Evolutionary conservation across 1,139 yeast species (phyloP).

Genomic region (Geotrichum fermentans): DNA sequence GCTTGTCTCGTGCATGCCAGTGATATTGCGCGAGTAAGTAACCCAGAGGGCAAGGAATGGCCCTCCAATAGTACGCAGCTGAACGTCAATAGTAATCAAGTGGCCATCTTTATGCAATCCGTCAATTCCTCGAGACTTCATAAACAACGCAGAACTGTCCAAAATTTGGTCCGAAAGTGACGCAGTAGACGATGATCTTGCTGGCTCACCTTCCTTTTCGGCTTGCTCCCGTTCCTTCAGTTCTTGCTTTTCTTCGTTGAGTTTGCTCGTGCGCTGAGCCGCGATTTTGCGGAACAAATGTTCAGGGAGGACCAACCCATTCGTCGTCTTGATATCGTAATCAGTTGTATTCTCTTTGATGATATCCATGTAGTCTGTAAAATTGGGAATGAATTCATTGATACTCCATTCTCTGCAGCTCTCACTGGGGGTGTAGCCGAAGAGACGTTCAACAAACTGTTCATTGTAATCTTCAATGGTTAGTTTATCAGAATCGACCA

Average conservation of each 20-base stretch:
- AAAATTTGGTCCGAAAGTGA: constrained; percentile 7
- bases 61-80: constrained; percentile 62
- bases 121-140: constrained; percentile 47
- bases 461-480: constrained; percentile 63
- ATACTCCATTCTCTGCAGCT: constrained; percentile 50
- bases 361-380: constrained; percentile 48
- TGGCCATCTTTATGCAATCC: constrained; percentile 72
- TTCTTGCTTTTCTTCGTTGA: neutral
- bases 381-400: constrained; percentile 60
- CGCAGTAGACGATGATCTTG: constrained; percentile 4
- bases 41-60: constrained; percentile 67
- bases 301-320: constrained; percentile 73
- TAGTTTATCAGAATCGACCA: constrained; percentile 50
- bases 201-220: neutral
- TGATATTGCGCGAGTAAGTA: constrained; percentile 57
- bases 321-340: constrained; percentile 28
- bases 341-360: constrained; percentile 42
- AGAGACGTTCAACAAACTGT: constrained; percentile 70
- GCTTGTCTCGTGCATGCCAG: constrained; percentile 28
- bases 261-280: constrained; percentile 26
- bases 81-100: constrained; percentile 63
- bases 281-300: constrained; percentile 71
- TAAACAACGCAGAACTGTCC: constrained; percentile 23
- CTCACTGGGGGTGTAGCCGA: constrained; percentile 51
- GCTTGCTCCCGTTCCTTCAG: neutral